phyloP scores from a whole-genome alignment of 129 eudicot species.

The Rutidosis leptorrhynchoides region DNA sequence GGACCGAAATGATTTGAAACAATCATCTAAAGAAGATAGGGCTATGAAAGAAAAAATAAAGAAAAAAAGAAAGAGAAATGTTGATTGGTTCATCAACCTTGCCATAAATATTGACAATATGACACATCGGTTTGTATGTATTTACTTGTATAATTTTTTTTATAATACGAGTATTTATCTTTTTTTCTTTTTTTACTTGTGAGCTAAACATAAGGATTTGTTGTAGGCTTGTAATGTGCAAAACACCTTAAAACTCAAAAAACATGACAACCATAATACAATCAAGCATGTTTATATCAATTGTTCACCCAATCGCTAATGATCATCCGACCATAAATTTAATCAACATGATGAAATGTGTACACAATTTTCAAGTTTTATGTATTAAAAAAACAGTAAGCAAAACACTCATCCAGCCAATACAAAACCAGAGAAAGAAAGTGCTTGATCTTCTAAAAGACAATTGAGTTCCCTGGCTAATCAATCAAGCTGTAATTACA shows the following conservation, averaged over 20 bases:
- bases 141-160: no score
- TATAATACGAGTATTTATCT: no score
- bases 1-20: no score
- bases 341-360: slow-evolving; percentile 17
- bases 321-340: neutral
- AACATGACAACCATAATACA: slow-evolving; percentile 22
- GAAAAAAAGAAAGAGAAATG: no score
- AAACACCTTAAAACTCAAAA: slow-evolving; percentile 10
- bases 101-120: no score
- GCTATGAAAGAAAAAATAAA: no score
- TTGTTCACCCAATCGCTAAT: slow-evolving; percentile 18
- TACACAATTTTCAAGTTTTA: slow-evolving; percentile 23
- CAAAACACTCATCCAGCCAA: slow-evolving; percentile 34
- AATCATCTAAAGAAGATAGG: no score
- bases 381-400: slow-evolving; percentile 4
- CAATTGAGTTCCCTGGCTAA: slow-evolving; percentile 22
- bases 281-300: slow-evolving; percentile 17
- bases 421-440: slow-evolving; percentile 27
- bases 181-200: neutral
- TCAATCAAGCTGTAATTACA: slow-evolving; percentile 39
- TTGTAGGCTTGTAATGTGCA: no score
- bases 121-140: no score
- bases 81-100: no score
- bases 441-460: slow-evolving; percentile 17
- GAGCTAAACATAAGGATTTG: neutral